phyloP scores from a whole-genome alignment of 108 stramenopile genomes.

The Schizochytrium sp. region DNA sequence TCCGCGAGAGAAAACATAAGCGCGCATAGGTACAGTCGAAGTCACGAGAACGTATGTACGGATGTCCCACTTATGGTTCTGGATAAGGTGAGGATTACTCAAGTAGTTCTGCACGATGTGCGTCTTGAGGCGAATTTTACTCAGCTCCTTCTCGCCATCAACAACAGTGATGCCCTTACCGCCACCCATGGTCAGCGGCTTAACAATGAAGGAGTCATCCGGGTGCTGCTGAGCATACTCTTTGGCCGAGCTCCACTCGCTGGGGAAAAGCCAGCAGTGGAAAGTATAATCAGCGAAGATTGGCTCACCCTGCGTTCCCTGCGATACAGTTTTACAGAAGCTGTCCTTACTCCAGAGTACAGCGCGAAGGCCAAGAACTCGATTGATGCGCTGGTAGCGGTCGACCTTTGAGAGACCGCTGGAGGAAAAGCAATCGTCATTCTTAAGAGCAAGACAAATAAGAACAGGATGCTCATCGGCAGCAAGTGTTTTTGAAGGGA shows the following conservation, averaged over 20 bases:
- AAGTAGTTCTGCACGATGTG: conserved; percentile 58
- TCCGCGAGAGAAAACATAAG: conserved; percentile 37
- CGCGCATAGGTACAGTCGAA: conserved; percentile 41
- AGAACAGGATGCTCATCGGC: conserved; percentile 55
- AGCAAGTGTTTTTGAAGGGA: not conserved
- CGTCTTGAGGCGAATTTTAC: conserved; percentile 41
- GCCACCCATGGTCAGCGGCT: conserved; percentile 59
- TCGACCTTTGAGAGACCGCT: conserved; percentile 21
- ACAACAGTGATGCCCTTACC: conserved; percentile 57
- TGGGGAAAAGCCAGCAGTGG: conserved; percentile 59
- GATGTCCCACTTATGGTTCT: conserved; percentile 57
- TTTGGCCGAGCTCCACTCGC: conserved; percentile 28
- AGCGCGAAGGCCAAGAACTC: conserved; percentile 39
- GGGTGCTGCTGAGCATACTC: conserved; percentile 53
- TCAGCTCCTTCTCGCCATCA: conserved; percentile 47
- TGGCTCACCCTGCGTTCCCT: conserved; percentile 36
- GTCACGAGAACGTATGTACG: conserved; percentile 59
- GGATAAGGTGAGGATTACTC: conserved; percentile 50
- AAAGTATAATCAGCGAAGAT: conserved; percentile 60
- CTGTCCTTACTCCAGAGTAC: conserved; percentile 59
- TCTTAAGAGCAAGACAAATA: conserved; percentile 58
- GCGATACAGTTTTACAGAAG: conserved; percentile 53
- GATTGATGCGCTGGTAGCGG: conserved; percentile 49
- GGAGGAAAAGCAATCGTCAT: conserved; percentile 49
- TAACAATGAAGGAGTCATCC: conserved; percentile 44